phyloP scores from a whole-genome alignment of 768 basidiomycete genomes.

The Amanita subjunquillea region DNA sequence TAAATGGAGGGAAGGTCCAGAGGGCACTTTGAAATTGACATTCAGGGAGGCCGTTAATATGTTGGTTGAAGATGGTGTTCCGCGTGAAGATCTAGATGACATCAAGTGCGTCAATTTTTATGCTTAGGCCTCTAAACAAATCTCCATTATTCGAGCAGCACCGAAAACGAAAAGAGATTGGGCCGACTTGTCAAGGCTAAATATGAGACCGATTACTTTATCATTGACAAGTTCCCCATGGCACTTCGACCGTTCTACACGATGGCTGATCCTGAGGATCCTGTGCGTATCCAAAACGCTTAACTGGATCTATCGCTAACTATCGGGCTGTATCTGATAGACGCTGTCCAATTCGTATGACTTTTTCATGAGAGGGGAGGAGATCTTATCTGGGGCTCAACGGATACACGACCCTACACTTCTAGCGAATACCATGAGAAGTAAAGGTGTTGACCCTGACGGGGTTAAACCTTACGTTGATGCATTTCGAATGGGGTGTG shows the following conservation, averaged over 20 bases:
- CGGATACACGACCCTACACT: slow-evolving; percentile 88
- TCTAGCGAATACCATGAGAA: slow-evolving; percentile 76
- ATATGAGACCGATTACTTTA: slow-evolving; percentile 97
- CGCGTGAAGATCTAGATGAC: slow-evolving; percentile 73
- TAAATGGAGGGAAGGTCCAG: slow-evolving; percentile 85
- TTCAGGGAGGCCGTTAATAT: slow-evolving; percentile 86
- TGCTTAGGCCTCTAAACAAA: slow-evolving; percentile 4
- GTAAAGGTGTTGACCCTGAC: slow-evolving; percentile 82
- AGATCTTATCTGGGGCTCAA: slow-evolving; percentile 96
- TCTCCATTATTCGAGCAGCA: slow-evolving; percentile 37
- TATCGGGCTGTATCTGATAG: slow-evolving; percentile 24
- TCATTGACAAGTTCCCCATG: slow-evolving; percentile 98
- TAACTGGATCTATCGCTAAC: neutral
- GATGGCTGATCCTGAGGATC: slow-evolving; percentile 92
- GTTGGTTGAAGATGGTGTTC: slow-evolving; percentile 78
- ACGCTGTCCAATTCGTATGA: slow-evolving; percentile 96
- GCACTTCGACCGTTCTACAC: slow-evolving; percentile 97
- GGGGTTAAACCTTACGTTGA: slow-evolving; percentile 91
- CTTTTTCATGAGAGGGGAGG: slow-evolving; percentile 99
- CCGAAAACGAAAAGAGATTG: slow-evolving; percentile 90
- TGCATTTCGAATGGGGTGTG: slow-evolving; percentile 89
- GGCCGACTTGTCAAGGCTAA: slow-evolving; percentile 85
- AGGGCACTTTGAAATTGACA: slow-evolving; percentile 77
- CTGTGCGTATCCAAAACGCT: slow-evolving; percentile 37
- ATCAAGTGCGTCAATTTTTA: slow-evolving; percentile 52